Conservation (phyloP, 805 yeast species). For the Starmerella stigmatis region DNA sequence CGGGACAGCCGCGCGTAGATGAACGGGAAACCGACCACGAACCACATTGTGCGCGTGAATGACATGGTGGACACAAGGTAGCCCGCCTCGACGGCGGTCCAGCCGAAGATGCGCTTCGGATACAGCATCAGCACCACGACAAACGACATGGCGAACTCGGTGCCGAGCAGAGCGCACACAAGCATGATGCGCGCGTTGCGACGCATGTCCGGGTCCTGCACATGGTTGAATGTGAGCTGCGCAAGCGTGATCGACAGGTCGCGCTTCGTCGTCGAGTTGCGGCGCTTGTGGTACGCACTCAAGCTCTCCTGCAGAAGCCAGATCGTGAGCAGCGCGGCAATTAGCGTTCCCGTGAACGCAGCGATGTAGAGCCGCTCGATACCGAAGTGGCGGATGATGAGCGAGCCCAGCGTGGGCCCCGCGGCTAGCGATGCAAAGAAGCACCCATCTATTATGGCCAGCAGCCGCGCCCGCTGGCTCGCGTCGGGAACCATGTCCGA, state of each 20-base stretch:
- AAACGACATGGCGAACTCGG: conserved; percentile 19
- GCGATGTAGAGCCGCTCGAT: conserved; percentile 17
- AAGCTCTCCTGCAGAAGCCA: conserved; percentile 21
- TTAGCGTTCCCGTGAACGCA: conserved; percentile 7
- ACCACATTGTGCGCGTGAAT: conserved; percentile 25
- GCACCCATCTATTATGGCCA: conserved; percentile 23
- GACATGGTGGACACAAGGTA: conserved; percentile 28
- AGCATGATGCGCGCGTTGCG: conserved; percentile 23
- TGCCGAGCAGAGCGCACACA: conserved; percentile 19
- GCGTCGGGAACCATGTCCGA: conserved; percentile 23
- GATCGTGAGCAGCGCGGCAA: conserved; percentile 12
- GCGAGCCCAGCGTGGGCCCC: conserved; percentile 24
- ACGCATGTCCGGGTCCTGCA: conserved; percentile 17
- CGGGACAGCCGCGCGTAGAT: conserved; percentile 19
- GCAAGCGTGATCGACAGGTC: conserved; percentile 7
- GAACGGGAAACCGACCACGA: conserved; percentile 25
- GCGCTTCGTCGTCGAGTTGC: conserved; percentile 17
- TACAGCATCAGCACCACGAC: conserved; percentile 23
- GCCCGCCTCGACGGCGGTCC: conserved; percentile 30
- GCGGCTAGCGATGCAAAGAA: conserved; percentile 22
- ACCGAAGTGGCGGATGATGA: conserved; percentile 14
- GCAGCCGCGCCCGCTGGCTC: conserved; percentile 18
- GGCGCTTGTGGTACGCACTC: conserved; percentile 17
- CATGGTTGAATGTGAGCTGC: conserved; percentile 16
- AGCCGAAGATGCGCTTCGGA: conserved; percentile 27